Base-by-base conservation (phyloP, 2,329 filamentous ascomycete species). In the Ambrosiella beaveri region DNA sequence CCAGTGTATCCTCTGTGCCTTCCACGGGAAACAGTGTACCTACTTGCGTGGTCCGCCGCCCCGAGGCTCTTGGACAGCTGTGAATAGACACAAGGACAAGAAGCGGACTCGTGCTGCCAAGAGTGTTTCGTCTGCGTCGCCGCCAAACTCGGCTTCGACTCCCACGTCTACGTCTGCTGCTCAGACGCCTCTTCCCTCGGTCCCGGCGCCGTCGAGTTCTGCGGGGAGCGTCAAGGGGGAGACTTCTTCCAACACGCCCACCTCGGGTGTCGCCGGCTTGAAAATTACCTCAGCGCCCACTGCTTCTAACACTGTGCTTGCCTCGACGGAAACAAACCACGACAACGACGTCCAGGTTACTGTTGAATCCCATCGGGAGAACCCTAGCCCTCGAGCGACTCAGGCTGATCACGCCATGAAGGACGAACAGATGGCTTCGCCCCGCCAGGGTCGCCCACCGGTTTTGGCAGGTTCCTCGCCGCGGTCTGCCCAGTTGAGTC, bases 21-120 rank as follows among this genome's bases (percentile, higher is more conserved):
- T 84, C 66, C 80, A 84, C 69, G 79, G 79, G 66, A 79, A 83
- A 65, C 77, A 80, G 62, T 84, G 81, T 67, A 84, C 81, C 27
- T 85, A 82, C 66, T 72, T 82, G 55, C 66, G 67, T n/a, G 68
- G 68, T 0, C 68, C 68, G 15, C 66, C 67, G 13, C 67, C 67
- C 37, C 66, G 68, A 17, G 59, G 59, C n/a, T 58, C 40, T 64
- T 66, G 52, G 65, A 66, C 47, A 63, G 64, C 57, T 60, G 65
- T 60, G 55, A 65, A 57, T 58, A 56, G 62, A 13, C 64, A 62
- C 19, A 62, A 64, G 40, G 59, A 64, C 49, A 62, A 62, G 52
- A 61, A 63, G 62, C 52, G 62, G 57, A 56, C 44, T 15, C 45
- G 58, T 40, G 19, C 59, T 51, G 15, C 13, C 54, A 51, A 52